Conservation (phyloP, 139 green algal genomes). For the Pleodorina starrii region DNA sequence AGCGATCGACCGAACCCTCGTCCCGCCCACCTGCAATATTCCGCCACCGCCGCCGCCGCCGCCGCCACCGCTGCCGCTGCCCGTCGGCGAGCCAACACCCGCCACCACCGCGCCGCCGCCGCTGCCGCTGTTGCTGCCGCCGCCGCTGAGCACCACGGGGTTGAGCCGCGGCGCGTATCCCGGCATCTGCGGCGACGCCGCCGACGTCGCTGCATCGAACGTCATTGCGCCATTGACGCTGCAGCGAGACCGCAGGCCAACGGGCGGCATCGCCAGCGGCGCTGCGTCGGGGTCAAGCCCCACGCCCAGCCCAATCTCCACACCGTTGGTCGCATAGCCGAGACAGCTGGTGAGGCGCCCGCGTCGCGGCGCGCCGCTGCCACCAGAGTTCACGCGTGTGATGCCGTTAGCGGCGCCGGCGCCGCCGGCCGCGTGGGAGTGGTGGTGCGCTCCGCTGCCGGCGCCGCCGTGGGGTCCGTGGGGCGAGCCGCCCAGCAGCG, state of each 20-base stretch:
- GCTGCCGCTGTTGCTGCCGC: background rate
- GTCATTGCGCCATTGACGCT: background rate
- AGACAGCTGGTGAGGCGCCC: constrained; percentile 11
- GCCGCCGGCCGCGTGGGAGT: background rate
- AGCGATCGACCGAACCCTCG: too few relatives aligned
- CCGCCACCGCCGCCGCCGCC: too few relatives aligned
- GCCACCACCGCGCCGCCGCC: too few relatives aligned
- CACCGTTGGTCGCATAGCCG: background rate
- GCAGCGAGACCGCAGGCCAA: background rate
- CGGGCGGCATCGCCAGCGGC: background rate
- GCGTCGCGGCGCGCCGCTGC: background rate
- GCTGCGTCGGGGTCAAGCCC: background rate
- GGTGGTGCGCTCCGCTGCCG: too few relatives aligned
- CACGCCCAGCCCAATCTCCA: background rate
- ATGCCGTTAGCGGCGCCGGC: background rate
- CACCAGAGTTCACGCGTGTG: background rate
- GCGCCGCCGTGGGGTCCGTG: background rate
- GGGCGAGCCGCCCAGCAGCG: background rate
- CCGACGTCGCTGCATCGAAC: background rate
- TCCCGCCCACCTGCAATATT: too few relatives aligned
- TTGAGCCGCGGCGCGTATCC: constrained; percentile 4
- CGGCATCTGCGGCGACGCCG: background rate
- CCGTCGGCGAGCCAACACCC: too few relatives aligned
- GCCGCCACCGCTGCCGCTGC: too few relatives aligned
- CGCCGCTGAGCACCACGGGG: background rate